Evolutionary conservation across 176 grass and related monocot genomes (phyloP), one percentile per base, ranked within the genome.

Genomic region (Typha latifolia): DNA sequence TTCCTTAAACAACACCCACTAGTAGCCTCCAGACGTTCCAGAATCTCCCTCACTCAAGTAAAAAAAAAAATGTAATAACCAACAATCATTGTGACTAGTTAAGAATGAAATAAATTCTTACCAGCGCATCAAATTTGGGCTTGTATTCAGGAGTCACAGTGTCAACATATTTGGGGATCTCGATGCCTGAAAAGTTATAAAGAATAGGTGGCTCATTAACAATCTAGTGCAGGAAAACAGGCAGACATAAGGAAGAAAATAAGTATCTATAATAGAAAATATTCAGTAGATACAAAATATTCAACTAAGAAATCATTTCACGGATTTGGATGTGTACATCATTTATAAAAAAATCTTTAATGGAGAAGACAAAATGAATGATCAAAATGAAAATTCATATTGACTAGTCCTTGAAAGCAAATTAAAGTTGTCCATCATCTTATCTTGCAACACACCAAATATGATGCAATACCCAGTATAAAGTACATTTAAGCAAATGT

Each of bases 161-260:
- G 43, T 97, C 88, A 10, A 78, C 88, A 48, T 82, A 97, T 70
- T 97, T 97, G n/a, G 88, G 88, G 69, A 92, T 89, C 72, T 97
- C 73, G 29, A 92, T 80, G 73, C 83, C 93, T 92, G 82, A 66
- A 91, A 74, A 72, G 66, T 21, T 48, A 31, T 55, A 12, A 27
- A 62, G 37, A 9, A 43, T 10, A 43, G 37, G 14, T 48, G 34
- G 43, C 18, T 59, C 53, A 19, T 22, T 21, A 16, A 59, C 20
- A 59, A 21, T 59, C 53, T 10, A 21, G 20, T 59, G 8, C 27
- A 59, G 37, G 37, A 43, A 43, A 43, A 10, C 37, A 43, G 37
- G 37, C 37, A 43, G 37, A 43, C 5, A 21, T 22, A 55, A 55
- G 14, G 18, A 55, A 55, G 51, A n/a, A 55, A 2, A 18, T 55